Evolutionary conservation across 371 early-diverging fungal genomes (phyloP).

Genomic region (Mortierella sp.): DNA sequence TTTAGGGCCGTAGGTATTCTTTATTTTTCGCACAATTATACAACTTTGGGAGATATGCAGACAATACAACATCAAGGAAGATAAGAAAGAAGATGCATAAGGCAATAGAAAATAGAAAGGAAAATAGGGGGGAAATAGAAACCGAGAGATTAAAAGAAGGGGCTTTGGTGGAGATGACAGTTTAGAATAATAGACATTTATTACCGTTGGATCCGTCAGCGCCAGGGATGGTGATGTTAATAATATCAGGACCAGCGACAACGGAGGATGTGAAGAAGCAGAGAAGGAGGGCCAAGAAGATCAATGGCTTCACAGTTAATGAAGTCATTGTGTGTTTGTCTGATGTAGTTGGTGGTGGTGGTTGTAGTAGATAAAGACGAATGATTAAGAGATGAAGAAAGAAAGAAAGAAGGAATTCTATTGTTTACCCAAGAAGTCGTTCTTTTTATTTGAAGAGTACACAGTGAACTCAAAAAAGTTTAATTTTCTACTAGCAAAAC

Average conservation of each 20-base stretch:
- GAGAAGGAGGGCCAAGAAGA: constrained; percentile 42
- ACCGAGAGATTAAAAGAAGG: background rate
- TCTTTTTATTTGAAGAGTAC: no score
- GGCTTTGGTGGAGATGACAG: no score
- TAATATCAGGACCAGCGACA: constrained; percentile 7
- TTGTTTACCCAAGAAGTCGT: no score
- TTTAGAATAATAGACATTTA: constrained; percentile 18
- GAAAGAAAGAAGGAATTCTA: no score
- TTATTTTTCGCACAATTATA: no score
- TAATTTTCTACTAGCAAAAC: no score
- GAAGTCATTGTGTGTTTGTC: constrained; percentile 27
- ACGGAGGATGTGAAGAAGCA: constrained; percentile 39
- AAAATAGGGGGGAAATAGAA: background rate
- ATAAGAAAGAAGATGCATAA: background rate
- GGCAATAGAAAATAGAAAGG: background rate
- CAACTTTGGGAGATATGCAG: no score
- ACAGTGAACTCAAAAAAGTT: no score
- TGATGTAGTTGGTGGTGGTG: background rate
- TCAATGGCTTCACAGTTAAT: constrained; percentile 36
- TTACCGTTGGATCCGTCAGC: constrained; percentile 12
- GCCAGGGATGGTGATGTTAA: background rate
- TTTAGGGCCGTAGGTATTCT: no score
- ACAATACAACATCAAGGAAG: background rate
- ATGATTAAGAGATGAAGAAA: background rate
- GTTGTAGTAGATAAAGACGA: background rate